phyloP scores from a whole-genome alignment of 2,329 filamentous ascomycete genomes.

The Hyphodiscus sp. region DNA sequence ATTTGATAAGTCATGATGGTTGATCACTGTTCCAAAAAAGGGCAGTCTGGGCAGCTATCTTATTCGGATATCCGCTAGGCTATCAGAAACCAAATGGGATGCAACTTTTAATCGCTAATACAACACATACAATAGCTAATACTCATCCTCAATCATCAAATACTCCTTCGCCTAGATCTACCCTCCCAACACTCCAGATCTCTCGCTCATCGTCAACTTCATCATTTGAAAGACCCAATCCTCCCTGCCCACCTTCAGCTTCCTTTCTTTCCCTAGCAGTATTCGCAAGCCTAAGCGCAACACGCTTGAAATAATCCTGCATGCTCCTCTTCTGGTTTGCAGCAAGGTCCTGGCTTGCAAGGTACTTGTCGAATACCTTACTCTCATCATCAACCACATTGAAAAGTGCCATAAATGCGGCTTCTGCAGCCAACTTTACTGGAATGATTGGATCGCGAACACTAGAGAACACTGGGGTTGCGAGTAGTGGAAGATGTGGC shows the following conservation, averaged over 20 bases:
- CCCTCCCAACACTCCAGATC: conserved; percentile 89
- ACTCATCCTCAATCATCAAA: conserved; percentile 26
- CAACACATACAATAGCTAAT: background rate
- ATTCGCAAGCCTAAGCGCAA: conserved; percentile 74
- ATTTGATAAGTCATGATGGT: too few relatives aligned
- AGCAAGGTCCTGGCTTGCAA: conserved; percentile 62
- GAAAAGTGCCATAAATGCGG: conserved; percentile 87
- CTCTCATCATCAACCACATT: conserved; percentile 81
- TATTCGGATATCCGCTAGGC: background rate
- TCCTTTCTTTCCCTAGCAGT: conserved; percentile 87
- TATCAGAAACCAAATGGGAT: background rate
- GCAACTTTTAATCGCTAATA: conserved; percentile 4
- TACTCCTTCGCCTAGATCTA: conserved; percentile 63
- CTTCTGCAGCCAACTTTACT: conserved; percentile 90
- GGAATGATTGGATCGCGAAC: conserved; percentile 91
- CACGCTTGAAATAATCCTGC: conserved; percentile 94
- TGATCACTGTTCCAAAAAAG: too few relatives aligned
- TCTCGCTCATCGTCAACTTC: conserved; percentile 93
- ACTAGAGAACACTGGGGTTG: conserved; percentile 77
- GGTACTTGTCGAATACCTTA: conserved; percentile 85
- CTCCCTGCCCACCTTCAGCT: conserved; percentile 83
- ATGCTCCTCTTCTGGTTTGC: conserved; percentile 79
- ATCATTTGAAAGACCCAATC: conserved; percentile 79
- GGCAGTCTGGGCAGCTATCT: too few relatives aligned
- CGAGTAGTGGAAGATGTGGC: conserved; percentile 74